Evolutionary conservation across 352 stramenopile genomes (phyloP).

Genomic region (Phytophthora constricta): DNA sequence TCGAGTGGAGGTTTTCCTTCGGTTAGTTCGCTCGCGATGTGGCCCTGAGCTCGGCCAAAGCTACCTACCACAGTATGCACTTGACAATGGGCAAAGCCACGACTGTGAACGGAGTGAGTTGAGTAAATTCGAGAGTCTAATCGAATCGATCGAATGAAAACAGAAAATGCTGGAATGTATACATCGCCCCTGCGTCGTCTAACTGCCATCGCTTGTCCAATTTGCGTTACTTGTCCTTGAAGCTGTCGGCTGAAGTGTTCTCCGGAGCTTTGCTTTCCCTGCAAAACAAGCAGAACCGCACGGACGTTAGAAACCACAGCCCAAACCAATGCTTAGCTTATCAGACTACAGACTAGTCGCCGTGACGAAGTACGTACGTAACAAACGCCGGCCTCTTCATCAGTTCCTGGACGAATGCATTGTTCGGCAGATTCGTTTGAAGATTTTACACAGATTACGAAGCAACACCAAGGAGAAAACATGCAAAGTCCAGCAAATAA

Average conservation of each 20-base stretch:
- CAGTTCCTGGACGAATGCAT: constrained; percentile 30
- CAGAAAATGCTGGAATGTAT: too few relatives aligned
- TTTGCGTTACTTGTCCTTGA: constrained; percentile 20
- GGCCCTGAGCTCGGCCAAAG: too few relatives aligned
- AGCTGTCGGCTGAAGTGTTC: constrained; percentile 4
- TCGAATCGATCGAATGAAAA: too few relatives aligned
- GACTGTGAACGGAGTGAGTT: too few relatives aligned
- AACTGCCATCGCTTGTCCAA: neutral
- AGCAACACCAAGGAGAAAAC: neutral
- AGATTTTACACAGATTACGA: constrained; percentile 14
- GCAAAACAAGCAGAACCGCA: neutral
- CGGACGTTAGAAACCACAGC: neutral
- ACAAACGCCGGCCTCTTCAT: constrained; percentile 16
- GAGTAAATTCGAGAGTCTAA: too few relatives aligned
- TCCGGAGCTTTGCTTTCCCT: neutral
- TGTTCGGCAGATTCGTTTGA: constrained; percentile 28
- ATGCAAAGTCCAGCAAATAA: too few relatives aligned
- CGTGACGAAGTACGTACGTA: constrained; percentile 5
- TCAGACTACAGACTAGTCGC: neutral
- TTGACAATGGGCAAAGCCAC: neutral
- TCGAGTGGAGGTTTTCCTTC: constrained; percentile 32
- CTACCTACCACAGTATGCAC: neutral
- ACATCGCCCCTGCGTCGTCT: neutral
- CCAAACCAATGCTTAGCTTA: neutral
- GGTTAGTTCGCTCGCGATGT: constrained; percentile 34